These are phyloP conservation scores for Didymosphaeria variabile DNA, from an alignment of 2,329 filamentous ascomycete species.

Conservation along the genomic window DNA sequence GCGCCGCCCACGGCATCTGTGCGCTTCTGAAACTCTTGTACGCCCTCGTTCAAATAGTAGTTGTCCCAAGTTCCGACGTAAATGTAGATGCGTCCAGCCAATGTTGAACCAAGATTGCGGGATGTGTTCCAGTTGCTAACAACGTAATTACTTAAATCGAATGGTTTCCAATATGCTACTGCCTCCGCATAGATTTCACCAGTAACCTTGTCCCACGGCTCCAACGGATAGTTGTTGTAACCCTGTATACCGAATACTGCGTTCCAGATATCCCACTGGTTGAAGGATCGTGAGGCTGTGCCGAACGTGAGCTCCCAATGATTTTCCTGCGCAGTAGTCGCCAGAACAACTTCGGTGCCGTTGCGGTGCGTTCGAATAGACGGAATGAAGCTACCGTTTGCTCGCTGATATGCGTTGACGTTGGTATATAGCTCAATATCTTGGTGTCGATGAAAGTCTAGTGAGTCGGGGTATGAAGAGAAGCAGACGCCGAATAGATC, in stretches of 20 bases:
- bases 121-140: conserved; percentile 44
- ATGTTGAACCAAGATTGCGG: conserved; percentile 43
- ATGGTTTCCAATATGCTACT: conserved; percentile 48
- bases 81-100: conserved; percentile 43
- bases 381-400: conserved; percentile 38
- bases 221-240: conserved; percentile 50
- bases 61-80: conserved; percentile 49
- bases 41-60: conserved; percentile 51
- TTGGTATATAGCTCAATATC: conserved; percentile 47
- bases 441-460: conserved; percentile 50
- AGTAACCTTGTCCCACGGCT: conserved; percentile 52
- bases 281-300: conserved; percentile 43
- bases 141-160: conserved; percentile 48
- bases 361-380: conserved; percentile 44
- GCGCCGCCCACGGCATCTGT: conserved; percentile 43
- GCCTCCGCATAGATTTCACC: conserved; percentile 51
- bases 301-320: conserved; percentile 52
- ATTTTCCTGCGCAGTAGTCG: conserved; percentile 44
- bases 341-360: conserved; percentile 34
- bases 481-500: conserved; percentile 51
- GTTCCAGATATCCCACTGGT: conserved; percentile 52
- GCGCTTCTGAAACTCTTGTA: conserved; percentile 45
- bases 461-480: conserved; percentile 49
- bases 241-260: conserved; percentile 50
- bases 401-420: conserved; percentile 40